A percentile compares a stretch with the other conserved stretches of the same genome.
Conservation (phyloP, 2,329 filamentous ascomycete species). For the Colletotrichum karsti region DNA sequence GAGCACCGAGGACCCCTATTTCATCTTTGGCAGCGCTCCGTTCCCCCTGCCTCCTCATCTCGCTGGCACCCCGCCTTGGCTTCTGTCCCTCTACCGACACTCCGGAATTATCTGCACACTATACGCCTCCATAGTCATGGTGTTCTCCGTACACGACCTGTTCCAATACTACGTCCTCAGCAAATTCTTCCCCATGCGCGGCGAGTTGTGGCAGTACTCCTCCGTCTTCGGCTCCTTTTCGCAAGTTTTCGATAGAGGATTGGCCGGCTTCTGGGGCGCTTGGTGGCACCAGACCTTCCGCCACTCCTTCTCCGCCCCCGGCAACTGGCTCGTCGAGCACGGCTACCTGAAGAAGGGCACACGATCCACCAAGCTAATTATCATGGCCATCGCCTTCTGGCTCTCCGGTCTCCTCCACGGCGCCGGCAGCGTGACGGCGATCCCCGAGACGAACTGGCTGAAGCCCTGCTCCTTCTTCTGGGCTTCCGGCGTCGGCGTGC, state of each 20-base stretch:
- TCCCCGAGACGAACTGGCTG: conserved; percentile 61
- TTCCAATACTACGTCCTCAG: conserved; percentile 58
- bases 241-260: conserved; percentile 71
- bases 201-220: conserved; percentile 61
- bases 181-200: conserved; percentile 59
- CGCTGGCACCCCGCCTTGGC: conserved; percentile 46
- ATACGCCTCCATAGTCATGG: conserved; percentile 65
- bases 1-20: conserved; percentile 83
- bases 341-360: conserved; percentile 48
- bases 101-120: conserved; percentile 64
- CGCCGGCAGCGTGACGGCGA: conserved; percentile 72
- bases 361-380: conserved; percentile 40
- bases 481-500: conserved; percentile 72
- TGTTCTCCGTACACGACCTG: conserved; percentile 69
- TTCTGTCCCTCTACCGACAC: conserved; percentile 65
- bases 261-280: conserved; percentile 83
- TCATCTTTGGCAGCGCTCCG: conserved; percentile 59
- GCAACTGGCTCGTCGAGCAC: conserved; percentile 52
- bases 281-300: conserved; percentile 96
- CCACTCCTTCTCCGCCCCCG: conserved; percentile 71
- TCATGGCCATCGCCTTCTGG: conserved; percentile 64
- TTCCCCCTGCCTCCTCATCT: conserved; percentile 53
- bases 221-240: conserved; percentile 63
- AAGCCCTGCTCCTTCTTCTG: conserved; percentile 75
- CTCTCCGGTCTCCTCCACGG: conserved; percentile 77